Evolutionary conservation across 2,329 filamentous ascomycete species (phyloP).

Genomic region (Neonectria neomacrospora): DNA sequence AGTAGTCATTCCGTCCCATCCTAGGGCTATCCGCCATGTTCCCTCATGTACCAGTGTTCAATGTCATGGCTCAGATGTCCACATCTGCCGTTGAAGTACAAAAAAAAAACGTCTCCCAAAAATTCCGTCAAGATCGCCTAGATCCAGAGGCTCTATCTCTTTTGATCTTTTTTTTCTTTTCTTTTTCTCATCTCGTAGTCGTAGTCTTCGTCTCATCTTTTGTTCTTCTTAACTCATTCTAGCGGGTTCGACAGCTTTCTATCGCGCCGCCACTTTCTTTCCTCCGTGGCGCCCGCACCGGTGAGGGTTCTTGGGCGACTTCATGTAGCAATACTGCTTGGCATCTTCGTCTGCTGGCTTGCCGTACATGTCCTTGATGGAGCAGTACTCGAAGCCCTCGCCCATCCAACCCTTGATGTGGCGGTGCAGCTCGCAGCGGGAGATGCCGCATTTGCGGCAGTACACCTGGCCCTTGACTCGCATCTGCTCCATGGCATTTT

Average conservation of each 20-base stretch:
- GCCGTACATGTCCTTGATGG: conserved; percentile 68
- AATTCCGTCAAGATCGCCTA: background rate
- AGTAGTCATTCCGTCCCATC: background rate
- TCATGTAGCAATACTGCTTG: conserved; percentile 66
- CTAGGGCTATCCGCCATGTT: background rate
- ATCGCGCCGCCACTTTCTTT: conserved; percentile 36
- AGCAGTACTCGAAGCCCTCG: conserved; percentile 67
- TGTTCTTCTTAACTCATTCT: background rate
- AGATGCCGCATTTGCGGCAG: conserved; percentile 71
- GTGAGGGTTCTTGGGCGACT: conserved; percentile 67
- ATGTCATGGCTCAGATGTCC: background rate
- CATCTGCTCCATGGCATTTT: conserved; percentile 56
- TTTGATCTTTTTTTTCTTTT: background rate
- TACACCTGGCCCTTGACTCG: conserved; percentile 68
- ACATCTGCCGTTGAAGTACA: background rate
- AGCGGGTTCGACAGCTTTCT: background rate
- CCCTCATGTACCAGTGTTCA: background rate
- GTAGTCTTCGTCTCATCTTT: background rate
- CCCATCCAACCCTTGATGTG: conserved; percentile 71
- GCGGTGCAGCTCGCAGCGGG: conserved; percentile 70
- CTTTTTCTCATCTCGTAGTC: conserved; percentile 1
- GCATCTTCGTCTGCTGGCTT: conserved; percentile 58
- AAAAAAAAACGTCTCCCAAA: background rate
- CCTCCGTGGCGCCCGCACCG: conserved; percentile 67
- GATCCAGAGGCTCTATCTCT: background rate